Evolutionary conservation across 2,329 filamentous ascomycete species (phyloP).

Genomic region (Pseudocercospora macadamiae): DNA sequence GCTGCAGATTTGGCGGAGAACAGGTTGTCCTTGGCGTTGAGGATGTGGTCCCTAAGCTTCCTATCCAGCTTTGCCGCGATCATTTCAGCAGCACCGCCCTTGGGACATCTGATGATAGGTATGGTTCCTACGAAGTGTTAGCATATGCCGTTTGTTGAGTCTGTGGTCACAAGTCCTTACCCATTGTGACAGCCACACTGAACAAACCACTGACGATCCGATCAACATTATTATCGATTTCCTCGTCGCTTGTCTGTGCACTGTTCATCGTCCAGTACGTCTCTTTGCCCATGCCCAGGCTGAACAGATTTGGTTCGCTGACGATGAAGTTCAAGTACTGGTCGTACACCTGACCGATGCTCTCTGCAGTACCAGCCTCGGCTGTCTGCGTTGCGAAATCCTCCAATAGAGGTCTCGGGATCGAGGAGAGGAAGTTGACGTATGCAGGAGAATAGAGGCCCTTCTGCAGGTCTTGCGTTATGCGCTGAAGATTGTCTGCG

Average conservation of each 20-base stretch:
- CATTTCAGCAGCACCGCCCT: slow-evolving; percentile 89
- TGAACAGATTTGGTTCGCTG: slow-evolving; percentile 93
- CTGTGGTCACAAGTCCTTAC: slow-evolving; percentile 51
- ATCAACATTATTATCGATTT: slow-evolving; percentile 84
- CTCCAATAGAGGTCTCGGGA: slow-evolving; percentile 86
- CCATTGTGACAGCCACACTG: slow-evolving; percentile 98
- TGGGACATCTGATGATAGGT: slow-evolving; percentile 92
- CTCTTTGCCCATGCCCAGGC: slow-evolving; percentile 87
- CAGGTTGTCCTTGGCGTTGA: slow-evolving; percentile 97
- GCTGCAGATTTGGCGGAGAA: slow-evolving; percentile 73
- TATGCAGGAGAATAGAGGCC: slow-evolving; percentile 92
- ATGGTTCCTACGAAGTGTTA: slow-evolving; percentile 68
- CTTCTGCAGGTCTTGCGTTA: slow-evolving; percentile 83
- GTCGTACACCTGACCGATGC: slow-evolving; percentile 90
- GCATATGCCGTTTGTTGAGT: slow-evolving; percentile 16
- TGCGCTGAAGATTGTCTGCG: slow-evolving; percentile 74
- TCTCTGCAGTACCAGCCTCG: slow-evolving; percentile 79
- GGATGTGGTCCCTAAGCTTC: slow-evolving; percentile 91
- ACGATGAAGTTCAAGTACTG: slow-evolving; percentile 98
- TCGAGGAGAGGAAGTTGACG: slow-evolving; percentile 94
- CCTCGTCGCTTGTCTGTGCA: slow-evolving; percentile 83
- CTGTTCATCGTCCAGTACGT: slow-evolving; percentile 98
- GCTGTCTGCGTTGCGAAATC: slow-evolving; percentile 92
- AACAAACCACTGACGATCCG: slow-evolving; percentile 95
- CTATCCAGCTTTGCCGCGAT: slow-evolving; percentile 92